Evolutionary conservation across 2,329 filamentous ascomycete genomes (phyloP).

Genomic region (Botrytis byssoidea): DNA sequence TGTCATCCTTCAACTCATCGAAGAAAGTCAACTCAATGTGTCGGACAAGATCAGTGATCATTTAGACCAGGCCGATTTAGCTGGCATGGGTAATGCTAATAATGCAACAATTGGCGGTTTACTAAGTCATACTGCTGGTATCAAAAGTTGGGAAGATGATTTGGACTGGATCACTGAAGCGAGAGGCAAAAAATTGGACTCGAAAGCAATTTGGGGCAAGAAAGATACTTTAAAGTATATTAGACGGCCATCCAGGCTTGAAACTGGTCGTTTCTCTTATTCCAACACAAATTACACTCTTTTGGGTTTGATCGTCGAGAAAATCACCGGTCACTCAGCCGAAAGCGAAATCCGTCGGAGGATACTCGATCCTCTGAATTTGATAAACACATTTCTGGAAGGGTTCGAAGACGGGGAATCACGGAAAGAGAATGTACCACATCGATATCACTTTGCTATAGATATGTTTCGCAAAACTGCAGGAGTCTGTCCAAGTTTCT

Average conservation of each 20-base stretch:
- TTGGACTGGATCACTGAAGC: slow-evolving; percentile 23
- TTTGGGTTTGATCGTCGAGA: not conserved
- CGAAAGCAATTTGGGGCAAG: slow-evolving; percentile 22
- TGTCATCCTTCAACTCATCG: slow-evolving; percentile 24
- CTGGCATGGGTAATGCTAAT: slow-evolving; percentile 20
- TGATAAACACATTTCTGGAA: slow-evolving; percentile 23
- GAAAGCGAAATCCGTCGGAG: not conserved
- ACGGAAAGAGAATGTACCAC: not conserved
- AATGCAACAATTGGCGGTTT: slow-evolving; percentile 19
- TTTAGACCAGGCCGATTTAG: slow-evolving; percentile 9
- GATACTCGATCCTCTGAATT: slow-evolving; percentile 20
- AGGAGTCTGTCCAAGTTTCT: slow-evolving; percentile 23
- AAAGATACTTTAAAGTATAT: slow-evolving; percentile 24
- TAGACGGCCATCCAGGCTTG: slow-evolving; percentile 2
- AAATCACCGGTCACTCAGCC: not conserved
- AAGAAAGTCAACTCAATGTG: slow-evolving; percentile 20
- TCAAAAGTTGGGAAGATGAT: slow-evolving; percentile 27
- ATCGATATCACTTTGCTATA: slow-evolving; percentile 25
- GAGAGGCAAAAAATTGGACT: slow-evolving; percentile 20
- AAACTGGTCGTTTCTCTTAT: not conserved
- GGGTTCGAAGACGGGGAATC: slow-evolving; percentile 17
- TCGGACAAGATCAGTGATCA: slow-evolving; percentile 11
- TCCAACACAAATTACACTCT: not conserved
- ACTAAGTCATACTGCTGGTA: slow-evolving; percentile 24
- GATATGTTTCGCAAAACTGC: slow-evolving; percentile 20